Base-by-base conservation (phyloP, 257 asterid species). In the Jacaranda copaia region DNA sequence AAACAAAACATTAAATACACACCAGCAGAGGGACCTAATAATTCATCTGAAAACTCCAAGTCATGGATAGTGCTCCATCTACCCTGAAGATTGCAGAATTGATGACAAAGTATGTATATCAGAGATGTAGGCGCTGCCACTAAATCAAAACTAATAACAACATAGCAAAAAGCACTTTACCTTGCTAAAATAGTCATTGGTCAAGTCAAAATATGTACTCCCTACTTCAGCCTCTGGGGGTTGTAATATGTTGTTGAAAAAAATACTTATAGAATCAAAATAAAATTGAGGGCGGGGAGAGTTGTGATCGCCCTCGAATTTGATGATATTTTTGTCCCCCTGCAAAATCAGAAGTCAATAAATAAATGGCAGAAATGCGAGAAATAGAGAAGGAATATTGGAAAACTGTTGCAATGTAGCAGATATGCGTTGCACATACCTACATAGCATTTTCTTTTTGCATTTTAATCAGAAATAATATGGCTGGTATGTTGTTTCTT, bases 291-390 rank as follows among this genome's bases (percentile, higher is more conserved):
- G 98, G 18, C 98, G 97, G 9, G 93, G 92, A 79, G 97, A 94
- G 83, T 94, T 94, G 89, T 94, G 98, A 79, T 94, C 97, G 38
- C 98, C 98, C 81, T 94, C 98, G 52, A 94, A 94, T 85, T 88
- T 94, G 78, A 94, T 94, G 59, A 94, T 90, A 83, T 94, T 94
- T 88, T 94, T 94, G 88, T 92, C 97, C 71, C 97, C 98, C 98
- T 94, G 86, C 52, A 62, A 52, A 59, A 76, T 77, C 32, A 72
- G 75, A 70, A 16, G 55, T 20, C 39, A 11, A 16, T 78, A 15
- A 42, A 70, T 72, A 65, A 4, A 39, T 1, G 55, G 32, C 32
- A 25, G 32, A 25, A 25, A 25, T 25, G 32, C 32, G 2, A 25
- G 32, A 25, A 25, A 25, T 25, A 25, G 32, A 25, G 32, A 25